Base-by-base conservation (phyloP, 352 stramenopile species). In the Phytopythium ostracodes region DNA sequence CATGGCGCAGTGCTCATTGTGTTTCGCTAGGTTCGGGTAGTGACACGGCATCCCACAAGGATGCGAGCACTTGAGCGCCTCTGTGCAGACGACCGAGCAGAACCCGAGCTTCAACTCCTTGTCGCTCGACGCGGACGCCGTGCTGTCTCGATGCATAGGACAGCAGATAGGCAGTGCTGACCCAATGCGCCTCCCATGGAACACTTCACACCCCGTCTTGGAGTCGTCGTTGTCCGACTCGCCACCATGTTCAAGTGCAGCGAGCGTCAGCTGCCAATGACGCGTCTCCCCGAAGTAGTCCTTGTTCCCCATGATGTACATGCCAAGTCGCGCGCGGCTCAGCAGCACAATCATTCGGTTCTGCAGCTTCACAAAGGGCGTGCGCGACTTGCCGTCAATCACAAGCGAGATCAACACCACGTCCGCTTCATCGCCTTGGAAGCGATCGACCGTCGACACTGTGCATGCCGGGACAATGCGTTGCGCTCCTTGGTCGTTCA, bases 341-440 rank as follows among this genome's bases (percentile, higher is more conserved):
- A 96, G 66, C 24, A 96, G 66, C 10, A 97, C 89, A 59, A 96
- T 94, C 84, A 96, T 96, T 3, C 88, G 76, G 56, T 97, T 97
- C 54, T 89, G 79, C 6, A 95, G 62, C 58, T 94, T 96, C n/a
- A 96, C 88, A 62, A 94, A 95, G 7, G 82, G 77, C 5, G 84
- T 94, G n/a, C 72, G 76, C 47, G 88, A 95, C 53, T 94, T 96
- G 12, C 86, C 83, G 60, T 97, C 89, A 29, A 96, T 94, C 49
- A 97, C 89, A 24, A 97, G 65, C 24, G 84, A 95, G 14, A 89
- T 76, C 56, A 96, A 88, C n/a, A 96, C 81, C 38, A 96, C 69
- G 63, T 97, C 89, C 15, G 83, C 85, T 74, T 97, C 89, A 51
- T 97, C 89, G 20, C 89, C 89, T 71, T 97, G 88, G 38, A 96